A percentile compares a stretch with the other conserved stretches of the same genome.
Conservation (phyloP, 2,329 filamentous ascomycete genomes). For the Ophiostoma ips region DNA sequence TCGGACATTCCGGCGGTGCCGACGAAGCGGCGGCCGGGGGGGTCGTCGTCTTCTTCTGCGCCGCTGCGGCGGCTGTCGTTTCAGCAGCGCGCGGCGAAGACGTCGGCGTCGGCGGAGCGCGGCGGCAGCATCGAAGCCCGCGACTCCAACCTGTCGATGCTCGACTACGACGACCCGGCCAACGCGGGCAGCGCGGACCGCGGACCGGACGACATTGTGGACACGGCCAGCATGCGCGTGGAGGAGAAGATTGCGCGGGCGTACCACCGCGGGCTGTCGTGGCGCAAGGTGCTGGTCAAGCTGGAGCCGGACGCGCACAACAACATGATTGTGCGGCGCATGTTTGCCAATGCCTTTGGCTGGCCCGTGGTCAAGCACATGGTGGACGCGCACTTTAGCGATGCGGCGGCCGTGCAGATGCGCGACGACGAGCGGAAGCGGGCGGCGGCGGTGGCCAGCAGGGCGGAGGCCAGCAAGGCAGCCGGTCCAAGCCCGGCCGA, state of each 20-base stretch:
- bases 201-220: slow-evolving; percentile 33
- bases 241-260: slow-evolving; percentile 96
- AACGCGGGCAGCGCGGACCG: slow-evolving; percentile 29
- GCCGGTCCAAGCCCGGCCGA: not conserved
- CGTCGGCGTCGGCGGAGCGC: slow-evolving; percentile 1
- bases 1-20: slow-evolving; percentile 80
- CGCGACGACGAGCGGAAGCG: slow-evolving; percentile 38
- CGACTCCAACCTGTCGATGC: slow-evolving; percentile 29
- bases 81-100: slow-evolving; percentile 7
- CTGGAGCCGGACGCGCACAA: slow-evolving; percentile 96
- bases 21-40: slow-evolving; percentile 34
- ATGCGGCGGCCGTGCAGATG: slow-evolving; percentile 50
- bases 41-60: too few relatives aligned
- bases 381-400: slow-evolving; percentile 85
- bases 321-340: slow-evolving; percentile 90
- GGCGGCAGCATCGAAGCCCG: slow-evolving; percentile 21
- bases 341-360: slow-evolving; percentile 93
- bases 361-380: slow-evolving; percentile 96
- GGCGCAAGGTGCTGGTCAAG: slow-evolving; percentile 93
- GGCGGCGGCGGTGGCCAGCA: not conserved
- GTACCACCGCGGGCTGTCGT: slow-evolving; percentile 81
- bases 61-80: slow-evolving; percentile 16
- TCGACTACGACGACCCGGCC: slow-evolving; percentile 37
- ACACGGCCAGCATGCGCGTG: slow-evolving; percentile 64
- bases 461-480: not conserved